Base-by-base conservation (phyloP, 2,329 filamentous ascomycete species). In the Fusarium robinianum region DNA sequence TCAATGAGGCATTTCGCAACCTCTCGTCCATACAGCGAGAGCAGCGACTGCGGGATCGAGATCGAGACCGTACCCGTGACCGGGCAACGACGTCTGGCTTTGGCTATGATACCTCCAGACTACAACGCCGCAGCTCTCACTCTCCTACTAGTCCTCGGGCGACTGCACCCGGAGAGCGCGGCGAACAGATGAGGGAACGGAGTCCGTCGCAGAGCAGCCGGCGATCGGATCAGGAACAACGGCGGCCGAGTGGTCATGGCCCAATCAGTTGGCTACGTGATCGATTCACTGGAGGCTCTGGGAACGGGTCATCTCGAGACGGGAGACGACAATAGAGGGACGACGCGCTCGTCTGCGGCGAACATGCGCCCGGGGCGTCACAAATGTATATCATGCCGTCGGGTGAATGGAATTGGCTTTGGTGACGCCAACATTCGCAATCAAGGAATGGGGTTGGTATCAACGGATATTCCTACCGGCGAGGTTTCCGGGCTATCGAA, bases 231-330 rank as follows among this genome's bases (percentile, higher is more conserved):
- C 64, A 66, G 21, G 63, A 63, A 4, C 58, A 66, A 12, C 61
- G 64, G n/a, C 59, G 62, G 18, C 53, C 55, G 19, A 62, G 66
- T n/a, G 62, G 64, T 4, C 57, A 63, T 25, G 67, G 71, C 3
- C 67, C 72, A 21, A 52, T 76, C 2, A 63, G 65, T 44, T 77
- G 74, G 74, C 54, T 77, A 14, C 68, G 74, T 32, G 70, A 70
- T 29, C 67, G 66, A 25, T 73, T 76, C 22, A 53, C 64, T 5
- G 60, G 63, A 41, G 56, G 61, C 11, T 58, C 60, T 9, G 49
- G 51, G 6, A 55, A 58, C 24, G 60, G 63, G 17, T 53, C 62
- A 10, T 56, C 59, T 18, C 61, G 65, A 14, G 64, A 66, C 16
- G 59, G 58, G 43, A 55, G 58, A 33, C 61, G 59, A 30, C 50